Base-by-base conservation (phyloP, 805 yeast species). In the Yarrowia yakushimensis region DNA sequence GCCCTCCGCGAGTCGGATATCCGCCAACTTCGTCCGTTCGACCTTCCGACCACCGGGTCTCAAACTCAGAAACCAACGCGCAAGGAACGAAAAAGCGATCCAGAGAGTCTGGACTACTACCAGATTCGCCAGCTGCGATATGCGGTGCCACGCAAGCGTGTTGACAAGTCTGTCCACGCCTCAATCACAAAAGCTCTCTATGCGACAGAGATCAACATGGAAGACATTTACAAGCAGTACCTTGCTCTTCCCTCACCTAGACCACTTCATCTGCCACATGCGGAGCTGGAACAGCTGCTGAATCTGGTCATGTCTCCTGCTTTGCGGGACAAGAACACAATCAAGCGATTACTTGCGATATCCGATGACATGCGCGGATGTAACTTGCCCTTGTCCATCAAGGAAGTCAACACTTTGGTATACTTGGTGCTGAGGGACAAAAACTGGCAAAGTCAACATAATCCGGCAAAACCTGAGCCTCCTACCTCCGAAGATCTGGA, bases 391-490 rank as follows among this genome's bases (percentile, higher is more conserved):
- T 6, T 55, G 13, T 39, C 48, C 2, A 41, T 55, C 27, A 55
- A 55, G 37, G 61, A 55, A n/a, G 30, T 41, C 20, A 55, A 55
- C 37, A 55, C 61, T n/a, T 27, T 55, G 30, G 48, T 55, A 9
- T 55, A 28, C 7, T 37, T 55, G 1, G 48, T 55, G 3, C 9
- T 55, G 30, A 18, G 48, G 22, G 61, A 55, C 11, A 55, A 39
- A 22, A 23, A 15, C 4, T 39, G 39, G 48, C 27, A 55, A n/a
- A 12, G 30, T 4, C 36, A 30, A 9, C n/a, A 39, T 9, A 30
- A 39, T 17, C 61, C 61, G 0, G 13, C 13, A 1, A 17, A 28
- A 1, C 48, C 61, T 1, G 8, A 27, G 2, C 11, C 22, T 15
- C 48, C 61, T 13, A 20, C 6, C 1, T 9, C 36, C 7, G n/a